These are phyloP conservation scores for Glycyrrhiza uralensis DNA, from an alignment of 306 rosid species.

Conservation along the genomic window DNA sequence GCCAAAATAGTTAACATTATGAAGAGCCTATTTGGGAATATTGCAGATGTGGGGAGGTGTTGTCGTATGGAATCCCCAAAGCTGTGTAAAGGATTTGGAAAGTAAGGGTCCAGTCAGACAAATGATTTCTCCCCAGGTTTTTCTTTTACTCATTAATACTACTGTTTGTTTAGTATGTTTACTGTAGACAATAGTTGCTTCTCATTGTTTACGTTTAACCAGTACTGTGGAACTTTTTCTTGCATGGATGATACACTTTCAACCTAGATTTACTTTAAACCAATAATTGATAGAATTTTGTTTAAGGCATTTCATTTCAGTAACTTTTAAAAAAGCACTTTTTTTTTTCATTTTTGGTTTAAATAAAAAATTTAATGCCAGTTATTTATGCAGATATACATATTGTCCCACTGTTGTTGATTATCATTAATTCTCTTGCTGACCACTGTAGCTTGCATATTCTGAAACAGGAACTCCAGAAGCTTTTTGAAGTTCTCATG, in stretches of 20 bases:
- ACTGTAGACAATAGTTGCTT: not conserved
- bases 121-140: constrained; percentile 63
- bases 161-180: constrained; percentile 8
- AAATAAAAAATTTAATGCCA: not conserved
- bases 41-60: constrained; percentile 98
- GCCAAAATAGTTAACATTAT: constrained; percentile 8
- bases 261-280: not conserved
- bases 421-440: constrained; percentile 25
- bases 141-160: constrained; percentile 21
- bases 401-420: not conserved
- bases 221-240: constrained; percentile 12
- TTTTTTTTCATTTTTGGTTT: not conserved
- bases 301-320: constrained; percentile 11
- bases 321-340: not conserved
- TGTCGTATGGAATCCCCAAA: constrained; percentile 79
- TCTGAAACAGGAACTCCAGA: constrained; percentile 75
- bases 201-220: not conserved
- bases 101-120: constrained; percentile 50
- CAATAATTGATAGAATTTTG: not conserved
- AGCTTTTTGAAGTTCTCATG: constrained; percentile 70
- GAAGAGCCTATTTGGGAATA: constrained; percentile 22
- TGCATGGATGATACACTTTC: not conserved
- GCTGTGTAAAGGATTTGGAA: constrained; percentile 49
- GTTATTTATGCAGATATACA: not conserved
- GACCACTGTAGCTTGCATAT: constrained; percentile 32